Evolutionary conservation across 768 basidiomycete species (phyloP), one percentile per base, ranked within the genome.

Genomic region (Podaxis sp.): DNA sequence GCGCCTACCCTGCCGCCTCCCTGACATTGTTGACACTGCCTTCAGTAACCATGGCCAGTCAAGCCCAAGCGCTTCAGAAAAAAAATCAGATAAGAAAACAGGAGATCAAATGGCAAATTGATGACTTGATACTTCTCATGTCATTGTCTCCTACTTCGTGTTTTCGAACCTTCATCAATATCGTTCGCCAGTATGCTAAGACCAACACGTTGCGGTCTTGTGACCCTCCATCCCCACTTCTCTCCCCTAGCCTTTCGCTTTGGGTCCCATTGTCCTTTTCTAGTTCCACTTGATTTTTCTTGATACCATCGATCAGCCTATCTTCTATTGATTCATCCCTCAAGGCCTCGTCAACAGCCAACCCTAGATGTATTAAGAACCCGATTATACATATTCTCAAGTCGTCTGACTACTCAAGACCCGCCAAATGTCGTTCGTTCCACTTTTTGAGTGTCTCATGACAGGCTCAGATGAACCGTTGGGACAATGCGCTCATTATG

Each of bases 181-280:
- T 33, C 19, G 24, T 24, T 47, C 41, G 3, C 41, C 60, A 43
- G 37, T 53, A 38, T 61, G 51, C 40, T 54, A 24, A 29, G 17
- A 22, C 52, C 46, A 55, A 62, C 61, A 56, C 61, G 61, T 56
- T 55, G 55, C 47, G 49, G 54, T 55, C 61, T 50, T 62, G 61
- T 62, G 61, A 62, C 61, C 54, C 4, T 55, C 22, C 40, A 41
- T 40, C 59, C 13, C 51, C 38, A 22, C 19, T 17, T 52, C 38
- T 60, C 36, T 49, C 38, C 19, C 33, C 50, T 2, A 38, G 22
- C 46, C 38, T 46, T 27, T 43, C 52, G 36, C 60, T 25, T 55
- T 55, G 60, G 60, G 53, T 46, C 40, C 27, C 49, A 13, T 15
- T 61, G n/a, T 55, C 61, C 61, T 50, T 62, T 59, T 49, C 54